Conservation (phyloP, 2,329 filamentous ascomycete species). For the Cladosporium austrohemisphaericum region DNA sequence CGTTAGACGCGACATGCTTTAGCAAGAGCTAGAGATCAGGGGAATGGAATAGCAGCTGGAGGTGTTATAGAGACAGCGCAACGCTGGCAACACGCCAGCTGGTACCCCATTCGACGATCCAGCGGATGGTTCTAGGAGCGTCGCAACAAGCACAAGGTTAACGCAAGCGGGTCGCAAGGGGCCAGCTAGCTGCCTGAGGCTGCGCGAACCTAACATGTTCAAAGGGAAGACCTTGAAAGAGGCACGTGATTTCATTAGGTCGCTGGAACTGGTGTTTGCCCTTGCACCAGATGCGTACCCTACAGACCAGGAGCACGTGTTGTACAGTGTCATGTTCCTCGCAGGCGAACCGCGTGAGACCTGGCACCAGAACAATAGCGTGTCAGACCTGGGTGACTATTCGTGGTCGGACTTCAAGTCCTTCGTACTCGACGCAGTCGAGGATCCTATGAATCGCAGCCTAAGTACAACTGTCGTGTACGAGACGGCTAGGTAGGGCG, state of each 20-base stretch:
- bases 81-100: no score
- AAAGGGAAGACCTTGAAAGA: conserved; percentile 3
- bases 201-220: neutral
- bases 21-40: no score
- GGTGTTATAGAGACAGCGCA: no score
- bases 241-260: neutral
- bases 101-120: no score
- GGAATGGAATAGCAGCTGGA: no score
- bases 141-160: neutral
- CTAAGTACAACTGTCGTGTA: neutral
- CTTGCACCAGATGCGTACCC: neutral
- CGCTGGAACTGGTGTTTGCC: neutral
- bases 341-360: neutral
- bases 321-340: neutral
- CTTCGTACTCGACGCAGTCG: neutral
- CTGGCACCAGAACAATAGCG: neutral
- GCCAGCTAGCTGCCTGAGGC: neutral
- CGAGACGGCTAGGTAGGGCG: neutral
- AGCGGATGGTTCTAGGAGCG: no score
- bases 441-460: neutral
- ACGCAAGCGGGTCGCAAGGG: neutral
- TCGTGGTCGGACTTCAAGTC: neutral
- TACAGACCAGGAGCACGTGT: neutral
- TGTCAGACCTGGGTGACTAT: neutral
- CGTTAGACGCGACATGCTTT: no score